Conservation (phyloP, 495 filamentous ascomycete genomes). For the Penicillium silybi region DNA sequence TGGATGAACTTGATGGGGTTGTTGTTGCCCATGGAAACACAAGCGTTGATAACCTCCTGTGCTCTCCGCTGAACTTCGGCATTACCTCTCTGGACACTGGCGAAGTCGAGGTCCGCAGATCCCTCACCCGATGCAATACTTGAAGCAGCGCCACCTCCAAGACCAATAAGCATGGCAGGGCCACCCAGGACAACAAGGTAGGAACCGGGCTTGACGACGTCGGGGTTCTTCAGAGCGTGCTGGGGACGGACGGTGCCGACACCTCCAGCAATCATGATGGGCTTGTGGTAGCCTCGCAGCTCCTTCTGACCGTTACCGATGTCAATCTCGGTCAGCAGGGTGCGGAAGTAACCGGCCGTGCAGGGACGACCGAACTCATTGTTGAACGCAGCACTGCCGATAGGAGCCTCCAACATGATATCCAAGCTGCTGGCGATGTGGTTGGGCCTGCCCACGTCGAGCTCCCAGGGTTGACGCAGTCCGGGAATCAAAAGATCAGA, state of each 20-base stretch:
- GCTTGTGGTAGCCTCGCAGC: constrained; percentile 91
- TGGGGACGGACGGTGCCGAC: constrained; percentile 93
- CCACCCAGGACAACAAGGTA: constrained; percentile 90
- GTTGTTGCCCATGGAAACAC: constrained; percentile 71
- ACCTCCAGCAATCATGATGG: constrained; percentile 97
- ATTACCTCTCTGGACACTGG: constrained; percentile 88
- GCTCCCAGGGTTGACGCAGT: constrained; percentile 78
- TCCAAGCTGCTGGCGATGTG: constrained; percentile 92
- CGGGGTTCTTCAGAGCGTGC: constrained; percentile 78
- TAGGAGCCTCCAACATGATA: constrained; percentile 95
- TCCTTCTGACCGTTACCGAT: constrained; percentile 61
- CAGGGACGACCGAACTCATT: constrained; percentile 97
- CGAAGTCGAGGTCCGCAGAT: constrained; percentile 88
- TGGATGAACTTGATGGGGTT: constrained; percentile 96
- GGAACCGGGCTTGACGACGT: constrained; percentile 73
- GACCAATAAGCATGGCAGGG: constrained; percentile 94
- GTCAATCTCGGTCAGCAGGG: constrained; percentile 65
- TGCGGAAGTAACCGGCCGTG: constrained; percentile 85
- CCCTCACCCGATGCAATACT: constrained; percentile 85
- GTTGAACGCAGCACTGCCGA: constrained; percentile 92
- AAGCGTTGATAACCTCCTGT: constrained; percentile 95
- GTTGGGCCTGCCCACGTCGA: constrained; percentile 80
- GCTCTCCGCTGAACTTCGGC: constrained; percentile 92
- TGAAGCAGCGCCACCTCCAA: constrained; percentile 92
- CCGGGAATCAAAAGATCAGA: constrained; percentile 89